Evolutionary conservation across 2,329 filamentous ascomycete species (phyloP).

Genomic region (Myriosclerotinia scirpicola): DNA sequence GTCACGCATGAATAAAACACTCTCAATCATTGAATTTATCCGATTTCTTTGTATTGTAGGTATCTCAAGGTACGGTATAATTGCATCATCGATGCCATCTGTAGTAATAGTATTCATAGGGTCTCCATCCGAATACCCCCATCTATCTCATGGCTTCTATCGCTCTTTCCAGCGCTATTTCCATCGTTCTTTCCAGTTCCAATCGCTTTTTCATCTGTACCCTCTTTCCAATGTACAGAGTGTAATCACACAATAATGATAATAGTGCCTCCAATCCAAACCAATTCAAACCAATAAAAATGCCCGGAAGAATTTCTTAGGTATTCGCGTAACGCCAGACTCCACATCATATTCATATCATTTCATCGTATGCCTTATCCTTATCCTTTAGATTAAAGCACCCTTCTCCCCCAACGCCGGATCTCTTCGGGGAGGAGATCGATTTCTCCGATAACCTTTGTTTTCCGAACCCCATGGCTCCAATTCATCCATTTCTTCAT

Average conservation of each 20-base stretch:
- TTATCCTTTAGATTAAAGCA: conserved; percentile 3
- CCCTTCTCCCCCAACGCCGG: conserved; percentile 9
- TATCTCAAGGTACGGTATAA: too few species aligned
- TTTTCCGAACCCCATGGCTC: conserved; percentile 14
- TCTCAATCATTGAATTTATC: too few species aligned
- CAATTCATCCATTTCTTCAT: conserved; percentile 32
- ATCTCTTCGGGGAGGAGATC: conserved; percentile 11
- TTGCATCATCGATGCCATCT: too few species aligned
- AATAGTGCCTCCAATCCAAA: neutral
- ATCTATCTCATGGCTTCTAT: too few species aligned
- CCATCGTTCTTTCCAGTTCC: neutral
- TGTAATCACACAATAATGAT: conserved; percentile 6
- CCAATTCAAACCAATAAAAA: conserved; percentile 1
- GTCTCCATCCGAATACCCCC: too few species aligned
- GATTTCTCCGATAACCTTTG: conserved; percentile 10
- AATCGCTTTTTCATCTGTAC: neutral
- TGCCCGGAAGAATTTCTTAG: conserved; percentile 13
- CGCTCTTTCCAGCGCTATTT: neutral
- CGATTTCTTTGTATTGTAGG: too few species aligned
- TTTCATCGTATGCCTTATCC: conserved; percentile 1
- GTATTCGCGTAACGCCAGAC: conserved; percentile 20
- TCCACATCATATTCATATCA: conserved; percentile 14
- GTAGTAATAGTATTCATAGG: too few species aligned
- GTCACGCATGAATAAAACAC: too few species aligned
- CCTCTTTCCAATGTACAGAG: neutral